Evolutionary conservation across 768 basidiomycete genomes (phyloP).

Genomic region (Boletus rex-veris): DNA sequence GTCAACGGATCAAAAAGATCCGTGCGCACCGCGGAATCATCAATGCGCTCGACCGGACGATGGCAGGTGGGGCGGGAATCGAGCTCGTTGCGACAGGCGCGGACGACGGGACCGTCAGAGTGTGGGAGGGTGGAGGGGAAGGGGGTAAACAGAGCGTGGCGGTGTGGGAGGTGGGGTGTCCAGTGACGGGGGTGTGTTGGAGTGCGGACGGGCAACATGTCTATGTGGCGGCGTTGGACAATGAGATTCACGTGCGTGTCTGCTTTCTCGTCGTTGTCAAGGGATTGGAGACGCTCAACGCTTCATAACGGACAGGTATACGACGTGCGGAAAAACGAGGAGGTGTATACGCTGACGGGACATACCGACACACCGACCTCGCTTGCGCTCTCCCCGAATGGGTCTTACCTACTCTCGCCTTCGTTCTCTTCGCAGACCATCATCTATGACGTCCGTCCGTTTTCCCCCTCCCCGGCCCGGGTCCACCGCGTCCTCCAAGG

Average conservation of each 20-base stretch:
- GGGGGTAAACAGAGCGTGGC: constrained; percentile 69
- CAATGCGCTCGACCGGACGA: constrained; percentile 83
- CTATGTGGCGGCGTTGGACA: constrained; percentile 92
- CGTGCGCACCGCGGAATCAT: constrained; percentile 90
- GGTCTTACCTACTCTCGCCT: constrained; percentile 83
- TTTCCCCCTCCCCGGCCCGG: constrained; percentile 79
- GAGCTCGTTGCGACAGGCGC: constrained; percentile 86
- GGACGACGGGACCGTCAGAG: constrained; percentile 87
- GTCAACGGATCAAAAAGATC: constrained; percentile 75
- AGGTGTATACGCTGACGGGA: constrained; percentile 76
- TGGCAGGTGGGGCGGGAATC: constrained; percentile 77
- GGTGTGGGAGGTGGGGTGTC: constrained; percentile 81
- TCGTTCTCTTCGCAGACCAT: constrained; percentile 86
- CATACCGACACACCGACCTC: constrained; percentile 94
- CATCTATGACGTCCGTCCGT: constrained; percentile 92
- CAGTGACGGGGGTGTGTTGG: constrained; percentile 91
- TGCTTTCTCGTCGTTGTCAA: not conserved
- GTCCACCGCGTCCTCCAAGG: constrained; percentile 78
- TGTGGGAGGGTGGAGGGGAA: constrained; percentile 95
- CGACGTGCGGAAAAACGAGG: constrained; percentile 81
- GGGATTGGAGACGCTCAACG: not conserved
- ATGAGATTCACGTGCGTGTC: constrained; percentile 84
- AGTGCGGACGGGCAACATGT: constrained; percentile 85
- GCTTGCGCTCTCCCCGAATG: constrained; percentile 86
- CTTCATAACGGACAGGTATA: constrained; percentile 54